phyloP scores from a whole-genome alignment of 768 basidiomycete species.

The Albatrellus ellisii region DNA sequence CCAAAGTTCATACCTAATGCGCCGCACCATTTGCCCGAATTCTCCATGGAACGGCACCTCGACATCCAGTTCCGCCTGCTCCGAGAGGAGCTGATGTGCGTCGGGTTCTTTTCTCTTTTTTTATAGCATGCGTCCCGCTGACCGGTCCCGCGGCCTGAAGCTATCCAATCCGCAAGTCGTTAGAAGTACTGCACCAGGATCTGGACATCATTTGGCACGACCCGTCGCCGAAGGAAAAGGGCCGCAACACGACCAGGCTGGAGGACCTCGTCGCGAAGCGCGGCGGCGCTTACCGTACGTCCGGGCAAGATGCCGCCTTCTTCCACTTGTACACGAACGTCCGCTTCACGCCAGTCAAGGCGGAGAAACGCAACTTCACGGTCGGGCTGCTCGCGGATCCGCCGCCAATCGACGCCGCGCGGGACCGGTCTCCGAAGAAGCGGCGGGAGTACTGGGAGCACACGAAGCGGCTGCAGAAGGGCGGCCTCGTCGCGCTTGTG shows the following conservation, averaged over 20 bases:
- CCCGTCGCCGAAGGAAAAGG: neutral
- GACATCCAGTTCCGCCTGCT: constrained; percentile 69
- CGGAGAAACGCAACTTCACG: constrained; percentile 41
- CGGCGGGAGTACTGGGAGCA: constrained; percentile 51
- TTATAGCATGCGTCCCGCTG: too few species aligned
- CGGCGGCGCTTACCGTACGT: constrained; percentile 45
- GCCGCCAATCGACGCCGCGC: constrained; percentile 48
- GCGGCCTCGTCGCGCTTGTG: constrained; percentile 51
- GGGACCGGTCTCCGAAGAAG: constrained; percentile 22
- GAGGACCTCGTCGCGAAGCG: constrained; percentile 31
- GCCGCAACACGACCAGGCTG: constrained; percentile 25
- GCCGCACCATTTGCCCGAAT: constrained; percentile 44
- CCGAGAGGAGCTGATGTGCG: constrained; percentile 58
- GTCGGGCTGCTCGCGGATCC: constrained; percentile 33
- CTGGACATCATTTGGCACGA: constrained; percentile 8
- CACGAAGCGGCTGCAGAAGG: constrained; percentile 44
- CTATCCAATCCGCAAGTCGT: constrained; percentile 12
- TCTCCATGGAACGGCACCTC: constrained; percentile 50
- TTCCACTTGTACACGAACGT: constrained; percentile 53
- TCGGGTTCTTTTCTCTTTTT: too few species aligned
- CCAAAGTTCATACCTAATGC: constrained; percentile 47
- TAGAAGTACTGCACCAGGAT: constrained; percentile 10
- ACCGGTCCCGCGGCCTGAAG: too few species aligned
- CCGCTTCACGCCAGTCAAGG: constrained; percentile 29
- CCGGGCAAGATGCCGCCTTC: constrained; percentile 33